phyloP scores from a whole-genome alignment of 2,329 filamentous ascomycete species.

The Botryotinia convoluta region DNA sequence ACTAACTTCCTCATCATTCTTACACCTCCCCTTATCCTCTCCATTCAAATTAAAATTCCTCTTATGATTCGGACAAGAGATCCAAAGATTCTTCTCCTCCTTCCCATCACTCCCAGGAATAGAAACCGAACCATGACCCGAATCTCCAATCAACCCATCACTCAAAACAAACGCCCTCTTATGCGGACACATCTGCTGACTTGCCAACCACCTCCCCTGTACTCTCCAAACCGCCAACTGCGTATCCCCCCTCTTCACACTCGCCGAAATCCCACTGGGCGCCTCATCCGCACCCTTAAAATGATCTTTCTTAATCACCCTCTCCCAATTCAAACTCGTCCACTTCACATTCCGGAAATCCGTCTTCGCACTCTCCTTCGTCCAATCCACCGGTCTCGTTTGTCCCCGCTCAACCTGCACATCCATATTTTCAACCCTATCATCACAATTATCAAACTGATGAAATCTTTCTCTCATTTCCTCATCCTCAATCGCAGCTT shows the following conservation, averaged over 20 bases:
- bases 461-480: constrained; percentile 66
- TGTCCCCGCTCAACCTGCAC: constrained; percentile 68
- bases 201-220: constrained; percentile 75
- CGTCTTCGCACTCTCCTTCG: constrained; percentile 61
- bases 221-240: constrained; percentile 87
- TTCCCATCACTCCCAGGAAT: not conserved
- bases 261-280: constrained; percentile 71
- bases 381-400: constrained; percentile 73
- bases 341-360: constrained; percentile 73
- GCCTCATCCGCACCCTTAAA: constrained; percentile 63
- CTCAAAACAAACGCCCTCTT: constrained; percentile 87
- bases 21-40: constrained; percentile 64
- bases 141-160: constrained; percentile 72
- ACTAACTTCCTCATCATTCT: constrained; percentile 69
- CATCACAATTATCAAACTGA: constrained; percentile 81
- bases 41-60: constrained; percentile 78
- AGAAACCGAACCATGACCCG: not conserved
- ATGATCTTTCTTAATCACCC: constrained; percentile 66
- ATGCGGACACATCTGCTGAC: constrained; percentile 94
- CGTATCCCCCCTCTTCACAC: constrained; percentile 82
- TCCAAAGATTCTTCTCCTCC: constrained; percentile 64
- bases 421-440: constrained; percentile 68
- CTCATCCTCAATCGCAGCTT: constrained; percentile 71
- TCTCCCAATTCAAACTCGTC: constrained; percentile 71
- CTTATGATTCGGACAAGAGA: constrained; percentile 87